Percentiles rank a stretch among this genome's conserved stretches.
phyloP scores from a whole-genome alignment of 345 rosid genomes.

The Salix brachista region DNA sequence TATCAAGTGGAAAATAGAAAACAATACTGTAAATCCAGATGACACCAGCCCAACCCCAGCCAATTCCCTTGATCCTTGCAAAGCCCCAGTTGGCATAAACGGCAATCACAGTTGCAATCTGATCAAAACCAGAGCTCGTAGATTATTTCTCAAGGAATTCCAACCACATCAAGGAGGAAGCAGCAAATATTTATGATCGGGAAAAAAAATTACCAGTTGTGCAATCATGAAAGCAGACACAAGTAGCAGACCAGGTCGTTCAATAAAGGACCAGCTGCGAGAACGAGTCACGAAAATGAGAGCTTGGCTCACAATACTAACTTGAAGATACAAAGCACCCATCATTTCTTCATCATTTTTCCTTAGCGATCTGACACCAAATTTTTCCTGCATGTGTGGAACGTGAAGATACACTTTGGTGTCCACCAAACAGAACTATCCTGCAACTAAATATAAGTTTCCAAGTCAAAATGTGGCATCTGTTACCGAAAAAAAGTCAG shows the following conservation, averaged over 20 bases:
- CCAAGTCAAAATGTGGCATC: background rate
- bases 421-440: background rate
- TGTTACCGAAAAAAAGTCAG: constrained; percentile 25
- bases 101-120: constrained; percentile 31
- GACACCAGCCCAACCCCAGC: constrained; percentile 36
- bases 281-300: constrained; percentile 33
- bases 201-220: constrained; percentile 18
- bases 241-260: constrained; percentile 29
- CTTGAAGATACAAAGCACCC: constrained; percentile 34
- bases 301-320: constrained; percentile 31
- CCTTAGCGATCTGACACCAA: constrained; percentile 14
- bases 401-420: background rate
- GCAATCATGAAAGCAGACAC: constrained; percentile 25
- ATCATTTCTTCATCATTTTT: constrained; percentile 3
- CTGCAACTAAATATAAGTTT: background rate
- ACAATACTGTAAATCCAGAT: constrained; percentile 28
- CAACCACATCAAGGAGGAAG: background rate
- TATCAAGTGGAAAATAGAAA: constrained; percentile 24
- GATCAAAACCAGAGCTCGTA: background rate
- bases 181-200: background rate
- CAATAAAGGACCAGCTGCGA: constrained; percentile 32
- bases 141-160: background rate
- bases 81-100: constrained; percentile 32
- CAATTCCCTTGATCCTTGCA: constrained; percentile 26
- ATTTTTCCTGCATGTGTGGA: constrained; percentile 20